A percentile compares a stretch with the other conserved stretches of the same genome.
Conservation (phyloP, 176 grass and related monocot species). For the Bolboschoenus planiculmis region DNA sequence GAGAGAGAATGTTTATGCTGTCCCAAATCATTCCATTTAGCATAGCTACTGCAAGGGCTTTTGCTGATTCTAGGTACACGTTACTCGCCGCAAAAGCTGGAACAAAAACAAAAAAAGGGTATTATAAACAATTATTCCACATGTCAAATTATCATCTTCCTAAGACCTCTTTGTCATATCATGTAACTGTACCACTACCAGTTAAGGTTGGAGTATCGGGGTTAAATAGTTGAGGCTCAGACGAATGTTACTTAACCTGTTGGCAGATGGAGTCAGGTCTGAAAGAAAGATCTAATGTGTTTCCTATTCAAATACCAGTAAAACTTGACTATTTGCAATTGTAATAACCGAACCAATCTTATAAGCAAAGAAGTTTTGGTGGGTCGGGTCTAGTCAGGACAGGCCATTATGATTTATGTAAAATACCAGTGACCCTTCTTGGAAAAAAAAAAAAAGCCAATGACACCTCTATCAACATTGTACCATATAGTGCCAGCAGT, state of each 20-base stretch:
- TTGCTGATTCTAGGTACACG: slow-evolving; percentile 40
- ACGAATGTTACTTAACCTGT: not conserved
- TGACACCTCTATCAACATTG: not conserved
- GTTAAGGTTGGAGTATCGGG: too few species aligned
- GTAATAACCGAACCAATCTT: not conserved
- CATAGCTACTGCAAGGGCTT: slow-evolving; percentile 31
- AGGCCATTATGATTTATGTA: not conserved
- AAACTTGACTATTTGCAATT: not conserved
- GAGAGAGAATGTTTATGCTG: slow-evolving; percentile 33
- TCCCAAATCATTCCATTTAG: slow-evolving; percentile 47
- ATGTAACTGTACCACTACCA: not conserved
- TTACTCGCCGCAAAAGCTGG: slow-evolving; percentile 43
- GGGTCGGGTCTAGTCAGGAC: not conserved
- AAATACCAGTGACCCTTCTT: not conserved
- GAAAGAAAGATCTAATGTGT: not conserved
- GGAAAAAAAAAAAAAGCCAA: not conserved
- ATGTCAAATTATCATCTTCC: not conserved
- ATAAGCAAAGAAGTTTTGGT: not conserved
- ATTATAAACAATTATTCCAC: slow-evolving; percentile 23
- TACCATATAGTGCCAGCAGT: not conserved
- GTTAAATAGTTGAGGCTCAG: not conserved
- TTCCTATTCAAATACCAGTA: not conserved
- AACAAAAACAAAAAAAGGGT: not conserved
- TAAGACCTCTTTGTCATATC: not conserved
- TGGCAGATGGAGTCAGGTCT: not conserved